These are phyloP conservation scores for Eucalyptus regnans DNA, from an alignment of 345 rosid species.

Conservation along the genomic window DNA sequence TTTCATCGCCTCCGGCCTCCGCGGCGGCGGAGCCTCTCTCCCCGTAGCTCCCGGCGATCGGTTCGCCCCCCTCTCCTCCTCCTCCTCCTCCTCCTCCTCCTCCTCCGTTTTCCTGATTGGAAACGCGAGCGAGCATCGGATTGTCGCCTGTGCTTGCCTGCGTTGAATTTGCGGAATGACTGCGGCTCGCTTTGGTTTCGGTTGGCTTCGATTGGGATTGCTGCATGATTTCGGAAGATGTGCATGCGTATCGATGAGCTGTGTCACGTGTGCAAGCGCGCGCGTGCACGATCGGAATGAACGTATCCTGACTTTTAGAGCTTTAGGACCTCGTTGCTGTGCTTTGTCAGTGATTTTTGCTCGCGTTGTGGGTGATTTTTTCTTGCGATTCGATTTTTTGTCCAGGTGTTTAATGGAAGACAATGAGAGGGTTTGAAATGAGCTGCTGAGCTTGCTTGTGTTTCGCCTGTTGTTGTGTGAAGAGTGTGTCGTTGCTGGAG, in stretches of 20 bases:
- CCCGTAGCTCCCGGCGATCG: not conserved
- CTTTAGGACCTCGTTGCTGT: not conserved
- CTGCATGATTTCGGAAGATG: not conserved
- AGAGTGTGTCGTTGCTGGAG: not conserved
- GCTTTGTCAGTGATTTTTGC: not conserved
- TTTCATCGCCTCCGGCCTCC: not conserved
- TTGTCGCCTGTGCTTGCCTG: not conserved
- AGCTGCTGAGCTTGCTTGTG: not conserved
- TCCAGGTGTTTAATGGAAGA: constrained; percentile 29
- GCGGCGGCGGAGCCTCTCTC: not conserved
- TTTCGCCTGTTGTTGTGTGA: not conserved
- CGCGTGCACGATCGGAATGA: not conserved
- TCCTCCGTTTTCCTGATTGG: not conserved
- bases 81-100: not conserved
- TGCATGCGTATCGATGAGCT: not conserved
- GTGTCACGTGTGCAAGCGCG: not conserved
- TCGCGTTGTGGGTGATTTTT: not conserved
- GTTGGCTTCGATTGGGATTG: not conserved
- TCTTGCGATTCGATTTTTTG: not conserved
- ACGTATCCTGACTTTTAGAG: not conserved
- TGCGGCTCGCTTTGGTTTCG: not conserved
- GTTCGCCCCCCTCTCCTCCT: not conserved
- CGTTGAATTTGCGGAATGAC: not conserved
- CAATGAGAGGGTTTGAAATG: constrained; percentile 5
- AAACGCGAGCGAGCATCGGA: not conserved